A percentile compares a stretch with the other conserved stretches of the same genome.
These are phyloP conservation scores for Luzula sylvatica DNA, from an alignment of 176 grass and related monocot species.

Conservation along the genomic window DNA sequence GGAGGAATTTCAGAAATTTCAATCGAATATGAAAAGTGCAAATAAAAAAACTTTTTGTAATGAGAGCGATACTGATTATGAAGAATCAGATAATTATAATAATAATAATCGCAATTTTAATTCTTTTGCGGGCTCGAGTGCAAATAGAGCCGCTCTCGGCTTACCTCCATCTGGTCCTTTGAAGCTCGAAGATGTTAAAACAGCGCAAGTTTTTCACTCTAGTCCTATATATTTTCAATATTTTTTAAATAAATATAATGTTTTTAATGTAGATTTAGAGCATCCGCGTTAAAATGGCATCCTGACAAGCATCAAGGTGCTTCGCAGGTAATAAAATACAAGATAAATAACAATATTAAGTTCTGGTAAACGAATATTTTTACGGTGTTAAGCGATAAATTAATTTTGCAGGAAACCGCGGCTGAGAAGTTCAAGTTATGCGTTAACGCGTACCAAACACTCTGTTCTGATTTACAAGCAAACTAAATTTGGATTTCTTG, in stretches of 20 bases:
- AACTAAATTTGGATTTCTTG: slow-evolving; percentile 8
- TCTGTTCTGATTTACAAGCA: slow-evolving; percentile 45
- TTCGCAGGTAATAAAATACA: slow-evolving; percentile 43
- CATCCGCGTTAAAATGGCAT: slow-evolving; percentile 81
- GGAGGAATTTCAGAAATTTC: slow-evolving; percentile 49
- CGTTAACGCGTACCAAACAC: slow-evolving; percentile 62
- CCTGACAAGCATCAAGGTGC: slow-evolving; percentile 76
- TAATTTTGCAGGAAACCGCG: slow-evolving; percentile 34
- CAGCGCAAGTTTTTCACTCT: slow-evolving; percentile 36
- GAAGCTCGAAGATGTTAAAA: slow-evolving; percentile 76
- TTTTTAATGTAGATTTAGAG: slow-evolving; percentile 38
- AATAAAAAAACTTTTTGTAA: slow-evolving; percentile 17
- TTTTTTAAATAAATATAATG: background rate
- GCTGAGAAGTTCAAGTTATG: slow-evolving; percentile 91
- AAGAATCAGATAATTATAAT: slow-evolving; percentile 22
- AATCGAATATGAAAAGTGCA: slow-evolving; percentile 25
- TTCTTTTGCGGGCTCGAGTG: slow-evolving; percentile 41
- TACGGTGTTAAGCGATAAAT: background rate
- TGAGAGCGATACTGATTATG: slow-evolving; percentile 38
- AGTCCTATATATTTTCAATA: background rate
- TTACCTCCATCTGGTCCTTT: slow-evolving; percentile 46
- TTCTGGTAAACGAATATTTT: too few species aligned
- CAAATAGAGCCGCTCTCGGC: slow-evolving; percentile 45
- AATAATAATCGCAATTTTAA: slow-evolving; percentile 8
- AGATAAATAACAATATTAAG: too few species aligned